These are phyloP conservation scores for Crepidotus variabilis DNA, from an alignment of 768 basidiomycete genomes.

Conservation along the genomic window DNA sequence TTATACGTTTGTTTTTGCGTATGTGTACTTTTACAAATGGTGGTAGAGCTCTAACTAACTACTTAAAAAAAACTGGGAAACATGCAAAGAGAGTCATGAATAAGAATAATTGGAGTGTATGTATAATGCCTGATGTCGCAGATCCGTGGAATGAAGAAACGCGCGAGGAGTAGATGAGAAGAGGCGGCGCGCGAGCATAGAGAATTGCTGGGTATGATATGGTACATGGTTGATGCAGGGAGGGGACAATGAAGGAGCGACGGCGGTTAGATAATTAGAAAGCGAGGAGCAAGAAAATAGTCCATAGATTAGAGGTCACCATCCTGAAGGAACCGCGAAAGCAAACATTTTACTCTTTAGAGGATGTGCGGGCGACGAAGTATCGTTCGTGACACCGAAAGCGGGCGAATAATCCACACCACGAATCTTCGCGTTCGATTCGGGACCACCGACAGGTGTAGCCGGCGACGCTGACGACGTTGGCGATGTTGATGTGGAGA, in stretches of 20 bases:
- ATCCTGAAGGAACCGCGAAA: conserved; percentile 54
- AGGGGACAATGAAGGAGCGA: too few species aligned
- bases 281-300: too few species aligned
- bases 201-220: too few species aligned
- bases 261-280: too few species aligned
- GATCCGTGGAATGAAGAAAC: conserved; percentile 13
- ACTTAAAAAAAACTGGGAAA: too few species aligned
- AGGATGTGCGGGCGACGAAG: conserved; percentile 52
- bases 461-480: conserved; percentile 61
- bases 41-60: conserved; percentile 5
- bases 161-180: conserved; percentile 13
- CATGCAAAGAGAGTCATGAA: conserved; percentile 6
- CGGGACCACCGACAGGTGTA: conserved; percentile 52
- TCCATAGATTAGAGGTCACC: conserved; percentile 39
- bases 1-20: conserved; percentile 3
- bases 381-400: conserved; percentile 31
- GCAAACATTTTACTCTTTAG: too few species aligned
- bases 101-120: conserved; percentile 5
- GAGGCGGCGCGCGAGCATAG: too few species aligned
- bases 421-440: conserved; percentile 47
- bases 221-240: too few species aligned
- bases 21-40: not conserved
- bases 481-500: too few species aligned
- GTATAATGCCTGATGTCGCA: not conserved
- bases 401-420: conserved; percentile 35